Base-by-base conservation (phyloP, 805 yeast genomes). In the Candida anglica region DNA sequence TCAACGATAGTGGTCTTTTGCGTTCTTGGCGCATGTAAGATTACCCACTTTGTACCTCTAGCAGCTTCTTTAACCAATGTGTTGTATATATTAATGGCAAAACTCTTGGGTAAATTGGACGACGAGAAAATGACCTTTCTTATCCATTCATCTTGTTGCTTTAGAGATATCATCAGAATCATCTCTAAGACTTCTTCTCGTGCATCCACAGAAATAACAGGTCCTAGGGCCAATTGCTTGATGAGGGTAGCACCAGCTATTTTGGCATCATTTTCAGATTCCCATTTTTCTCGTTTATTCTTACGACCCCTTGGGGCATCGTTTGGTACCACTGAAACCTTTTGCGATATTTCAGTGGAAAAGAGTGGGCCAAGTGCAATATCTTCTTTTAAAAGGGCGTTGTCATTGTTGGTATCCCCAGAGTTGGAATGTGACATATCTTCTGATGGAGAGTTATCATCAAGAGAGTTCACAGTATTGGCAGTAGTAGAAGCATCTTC, bases 131-230 rank as follows among this genome's bases (percentile, higher is more conserved):
- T 85, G 4, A 91, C 87, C 44, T 85, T 83, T 47, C 94, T 73
- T 33, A 81, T 63, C 86, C 87, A 81, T 68, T 86, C 91, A 41
- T 86, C 95, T 32, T 77, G 80, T 41, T 77, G 87, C 19, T 70
- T 67, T n/a, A 86, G 58, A 0, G 94, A 81, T 0, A 89, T 82
- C 2, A 81, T 73, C 10, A 84, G 71, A 25, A 91, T 84, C 73
- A 88, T 84, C 32, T 88, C 91, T 40, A 93, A 56, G 2, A 86
- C 84, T 41, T 88, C 97, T 46, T 86, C 95, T 40, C 81, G 71
- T 3, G 76, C 78, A 52, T 91, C 98, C 21, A 91, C 76, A 0
- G 83, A 75, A 30, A 88, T 68, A 0, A 91, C 74, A 0, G 97
- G 91, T 0, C 93, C 81, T 15, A 63, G 58, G 0, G 80, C 66